These are phyloP conservation scores for Platismatia glauca DNA, from an alignment of 495 filamentous ascomycete genomes.

Conservation along the genomic window DNA sequence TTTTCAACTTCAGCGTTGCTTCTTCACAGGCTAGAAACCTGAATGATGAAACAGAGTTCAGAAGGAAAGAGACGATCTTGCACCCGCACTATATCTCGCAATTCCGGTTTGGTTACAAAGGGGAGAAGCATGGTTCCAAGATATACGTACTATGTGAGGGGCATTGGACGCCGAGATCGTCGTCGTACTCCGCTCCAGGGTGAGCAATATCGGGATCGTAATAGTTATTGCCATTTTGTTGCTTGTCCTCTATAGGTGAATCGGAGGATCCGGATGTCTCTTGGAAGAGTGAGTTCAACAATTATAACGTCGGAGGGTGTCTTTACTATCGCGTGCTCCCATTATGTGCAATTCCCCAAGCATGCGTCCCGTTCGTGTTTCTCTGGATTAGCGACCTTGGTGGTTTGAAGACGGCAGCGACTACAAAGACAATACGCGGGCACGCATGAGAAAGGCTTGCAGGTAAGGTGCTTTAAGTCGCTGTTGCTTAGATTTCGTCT, in stretches of 20 bases:
- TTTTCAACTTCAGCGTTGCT: not conserved
- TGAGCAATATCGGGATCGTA: constrained; percentile 27
- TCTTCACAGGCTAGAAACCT: not conserved
- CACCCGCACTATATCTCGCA: not conserved
- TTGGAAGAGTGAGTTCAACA: not conserved
- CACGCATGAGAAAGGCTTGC: not conserved
- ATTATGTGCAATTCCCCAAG: not conserved
- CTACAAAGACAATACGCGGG: not conserved
- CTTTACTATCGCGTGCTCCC: constrained; percentile 6
- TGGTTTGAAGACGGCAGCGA: not conserved
- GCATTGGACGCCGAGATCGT: constrained; percentile 35
- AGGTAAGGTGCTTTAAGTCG: no score
- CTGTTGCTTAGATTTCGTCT: no score
- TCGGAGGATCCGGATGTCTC: constrained; percentile 16
- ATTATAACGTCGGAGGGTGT: not conserved
- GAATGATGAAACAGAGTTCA: not conserved
- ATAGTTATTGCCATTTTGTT: constrained; percentile 20
- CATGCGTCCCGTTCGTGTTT: not conserved
- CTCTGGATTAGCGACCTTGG: no score
- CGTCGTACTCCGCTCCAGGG: constrained; percentile 27
- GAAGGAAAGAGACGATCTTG: not conserved
- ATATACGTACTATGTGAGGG: constrained; percentile 48
- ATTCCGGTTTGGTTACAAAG: not conserved
- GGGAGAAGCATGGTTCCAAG: not conserved
- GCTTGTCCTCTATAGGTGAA: constrained; percentile 10